Base-by-base conservation (phyloP, 2,329 filamentous ascomycete genomes). In the Botrytis aclada region DNA sequence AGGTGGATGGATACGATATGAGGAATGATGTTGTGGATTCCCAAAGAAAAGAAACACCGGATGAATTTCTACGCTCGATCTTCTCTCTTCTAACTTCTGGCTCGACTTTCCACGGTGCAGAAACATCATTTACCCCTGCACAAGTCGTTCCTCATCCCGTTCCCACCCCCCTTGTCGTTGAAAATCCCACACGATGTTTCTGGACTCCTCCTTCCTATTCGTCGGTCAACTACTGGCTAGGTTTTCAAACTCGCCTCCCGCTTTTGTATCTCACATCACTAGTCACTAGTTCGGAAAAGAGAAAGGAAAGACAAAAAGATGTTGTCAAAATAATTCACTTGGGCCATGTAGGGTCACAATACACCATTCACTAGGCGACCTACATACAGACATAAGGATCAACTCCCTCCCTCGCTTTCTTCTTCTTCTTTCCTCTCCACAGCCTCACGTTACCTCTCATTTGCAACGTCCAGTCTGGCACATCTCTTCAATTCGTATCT, bases 401-500 rank as follows among this genome's bases (percentile, higher is more conserved):
- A 43, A 8, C 66, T 41, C 41, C 51, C 66, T 45, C 51, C 25
- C 67, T 51, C 51, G 51, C 56, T 61, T 22, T 60, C 71, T 71
- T 71, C 58, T 60, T 54, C 54, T 32, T 51, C 54, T 47, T 61
- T 43, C 56, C 54, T 45, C 62, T 58, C 47, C 61, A 72, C 54
- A 47, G 69, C 62, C 47, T 63, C 61, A 63, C 67, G 37, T 69
- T 71, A 66, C 69, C 54, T 41, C 45, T 71, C 70, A 54, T 66
- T 66, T 47, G 45, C 32, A 71, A 63, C 43, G 29, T 66, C 43
- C 56, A 60, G 45, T 71, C 63, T 51, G n/a, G 32, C 47, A 60
- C 45, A 66, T 66, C 32, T 34, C 32, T 18, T 72, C 56, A 22
- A 65, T 72, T 70, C 60, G 58, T 69, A 70, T 74, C 74, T 76